phyloP scores from a whole-genome alignment of 2,329 filamentous ascomycete genomes.

The Tothia fuscella region DNA sequence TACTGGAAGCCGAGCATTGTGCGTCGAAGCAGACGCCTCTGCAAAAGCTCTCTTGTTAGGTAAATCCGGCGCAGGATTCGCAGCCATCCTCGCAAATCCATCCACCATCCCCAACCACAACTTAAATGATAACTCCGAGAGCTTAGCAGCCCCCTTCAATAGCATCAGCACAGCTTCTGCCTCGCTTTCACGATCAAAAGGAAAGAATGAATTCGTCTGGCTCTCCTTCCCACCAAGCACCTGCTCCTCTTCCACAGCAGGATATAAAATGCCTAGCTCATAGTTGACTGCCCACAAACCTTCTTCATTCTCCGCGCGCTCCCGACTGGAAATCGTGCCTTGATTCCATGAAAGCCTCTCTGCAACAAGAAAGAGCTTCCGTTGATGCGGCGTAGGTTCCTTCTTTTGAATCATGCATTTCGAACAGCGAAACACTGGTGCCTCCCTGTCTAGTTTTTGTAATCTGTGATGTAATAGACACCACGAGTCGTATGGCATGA shows the following conservation, averaged over 20 bases:
- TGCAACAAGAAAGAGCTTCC: slow-evolving; percentile 21
- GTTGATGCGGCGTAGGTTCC: slow-evolving; percentile 15
- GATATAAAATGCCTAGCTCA: slow-evolving; percentile 18
- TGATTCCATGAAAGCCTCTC: slow-evolving; percentile 19
- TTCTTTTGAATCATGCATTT: slow-evolving; percentile 11
- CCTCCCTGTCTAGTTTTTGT: not conserved
- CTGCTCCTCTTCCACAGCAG: slow-evolving; percentile 16
- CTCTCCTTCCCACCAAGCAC: slow-evolving; percentile 17
- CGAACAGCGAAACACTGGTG: slow-evolving; percentile 15
- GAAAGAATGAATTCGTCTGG: slow-evolving; percentile 16
- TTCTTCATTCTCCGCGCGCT: slow-evolving; percentile 18
- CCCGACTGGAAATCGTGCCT: slow-evolving; percentile 12
- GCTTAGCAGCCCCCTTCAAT: slow-evolving; percentile 11
- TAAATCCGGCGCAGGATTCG: not conserved
- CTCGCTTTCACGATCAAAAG: slow-evolving; percentile 19
- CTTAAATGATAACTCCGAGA: slow-evolving; percentile 5
- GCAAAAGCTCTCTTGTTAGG: too few species aligned
- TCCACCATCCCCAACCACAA: slow-evolving; percentile 17
- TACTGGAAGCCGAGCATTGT: not conserved
- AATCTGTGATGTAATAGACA: slow-evolving; percentile 15
- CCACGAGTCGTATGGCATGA: slow-evolving; percentile 19
- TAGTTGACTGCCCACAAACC: slow-evolving; percentile 20
- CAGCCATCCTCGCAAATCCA: slow-evolving; percentile 2
- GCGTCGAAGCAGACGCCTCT: not conserved
- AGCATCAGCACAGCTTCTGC: slow-evolving; percentile 17